Conservation (phyloP, 108 stramenopile species). For the Cyclotella choctawhatcheeana region DNA sequence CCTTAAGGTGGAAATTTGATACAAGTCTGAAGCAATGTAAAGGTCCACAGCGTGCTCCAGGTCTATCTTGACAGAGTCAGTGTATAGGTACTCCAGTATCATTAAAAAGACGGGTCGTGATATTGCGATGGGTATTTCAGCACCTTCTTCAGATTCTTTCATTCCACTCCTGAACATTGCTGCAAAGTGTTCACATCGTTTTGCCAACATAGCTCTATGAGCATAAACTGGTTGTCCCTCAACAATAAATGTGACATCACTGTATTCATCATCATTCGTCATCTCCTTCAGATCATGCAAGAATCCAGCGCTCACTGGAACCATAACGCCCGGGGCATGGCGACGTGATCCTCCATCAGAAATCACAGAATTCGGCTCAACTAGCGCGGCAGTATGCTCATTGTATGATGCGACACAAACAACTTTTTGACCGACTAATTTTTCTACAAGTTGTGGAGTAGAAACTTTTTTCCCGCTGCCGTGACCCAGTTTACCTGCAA, state of each 20-base stretch:
- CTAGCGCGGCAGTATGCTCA: slow-evolving; percentile 95
- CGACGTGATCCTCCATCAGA: slow-evolving; percentile 62
- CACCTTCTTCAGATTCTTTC: slow-evolving; percentile 76
- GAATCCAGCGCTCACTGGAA: slow-evolving; percentile 79
- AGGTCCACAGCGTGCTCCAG: slow-evolving; percentile 91
- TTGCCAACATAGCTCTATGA: slow-evolving; percentile 84
- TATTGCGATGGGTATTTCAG: slow-evolving; percentile 73
- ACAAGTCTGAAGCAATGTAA: slow-evolving; percentile 92
- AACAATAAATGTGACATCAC: slow-evolving; percentile 94
- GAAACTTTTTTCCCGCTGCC: slow-evolving; percentile 88
- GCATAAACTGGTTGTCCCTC: slow-evolving; percentile 90
- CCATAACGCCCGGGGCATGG: slow-evolving; percentile 53
- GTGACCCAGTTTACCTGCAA: slow-evolving; percentile 92
- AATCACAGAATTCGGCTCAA: slow-evolving; percentile 66
- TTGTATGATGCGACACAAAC: slow-evolving; percentile 96
- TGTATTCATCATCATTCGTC: slow-evolving; percentile 90
- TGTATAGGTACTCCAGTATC: slow-evolving; percentile 94
- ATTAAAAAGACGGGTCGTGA: slow-evolving; percentile 85
- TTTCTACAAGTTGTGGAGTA: slow-evolving; percentile 87
- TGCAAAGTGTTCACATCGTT: slow-evolving; percentile 94
- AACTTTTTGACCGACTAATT: slow-evolving; percentile 86
- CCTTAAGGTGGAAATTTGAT: slow-evolving; percentile 91
- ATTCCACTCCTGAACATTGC: slow-evolving; percentile 97
- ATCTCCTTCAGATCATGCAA: slow-evolving; percentile 84
- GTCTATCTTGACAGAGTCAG: slow-evolving; percentile 89